Evolutionary conservation across 2,329 filamentous ascomycete species (phyloP).

Genomic region (Pyricularia sp.): DNA sequence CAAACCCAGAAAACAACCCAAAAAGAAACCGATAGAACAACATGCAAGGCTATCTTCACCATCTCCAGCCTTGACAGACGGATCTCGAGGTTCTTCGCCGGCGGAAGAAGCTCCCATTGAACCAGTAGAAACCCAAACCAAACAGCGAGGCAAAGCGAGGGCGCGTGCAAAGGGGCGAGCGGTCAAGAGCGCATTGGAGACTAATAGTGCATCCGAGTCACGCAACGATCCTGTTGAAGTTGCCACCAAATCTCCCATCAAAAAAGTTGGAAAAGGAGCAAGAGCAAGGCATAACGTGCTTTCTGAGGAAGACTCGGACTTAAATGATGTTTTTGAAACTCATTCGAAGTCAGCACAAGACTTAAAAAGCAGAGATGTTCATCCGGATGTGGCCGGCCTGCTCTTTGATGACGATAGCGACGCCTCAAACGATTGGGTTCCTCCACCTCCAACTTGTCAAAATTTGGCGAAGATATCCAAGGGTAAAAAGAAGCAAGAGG

Average conservation of each 20-base stretch:
- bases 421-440: not conserved
- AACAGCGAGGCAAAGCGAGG: not conserved
- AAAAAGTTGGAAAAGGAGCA: not conserved
- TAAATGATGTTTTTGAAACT: not conserved
- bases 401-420: conserved; percentile 2
- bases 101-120: not conserved
- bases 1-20: not conserved
- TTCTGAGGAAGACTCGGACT: not conserved
- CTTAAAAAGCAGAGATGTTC: not conserved
- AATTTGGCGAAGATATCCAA: conserved; percentile 1
- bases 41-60: not conserved
- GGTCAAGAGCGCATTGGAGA: not conserved
- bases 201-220: not conserved
- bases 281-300: not conserved
- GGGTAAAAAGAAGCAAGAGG: not conserved
- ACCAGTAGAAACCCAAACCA: not conserved
- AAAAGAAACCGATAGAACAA: not conserved
- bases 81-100: not conserved
- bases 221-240: not conserved
- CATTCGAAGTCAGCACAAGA: not conserved
- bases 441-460: not conserved
- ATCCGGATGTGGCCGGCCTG: not conserved
- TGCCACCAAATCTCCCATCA: not conserved
- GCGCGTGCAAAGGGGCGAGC: not conserved
- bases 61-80: not conserved